Conservation (phyloP, 305 asterid species). For the Solanum hybrid region DNA sequence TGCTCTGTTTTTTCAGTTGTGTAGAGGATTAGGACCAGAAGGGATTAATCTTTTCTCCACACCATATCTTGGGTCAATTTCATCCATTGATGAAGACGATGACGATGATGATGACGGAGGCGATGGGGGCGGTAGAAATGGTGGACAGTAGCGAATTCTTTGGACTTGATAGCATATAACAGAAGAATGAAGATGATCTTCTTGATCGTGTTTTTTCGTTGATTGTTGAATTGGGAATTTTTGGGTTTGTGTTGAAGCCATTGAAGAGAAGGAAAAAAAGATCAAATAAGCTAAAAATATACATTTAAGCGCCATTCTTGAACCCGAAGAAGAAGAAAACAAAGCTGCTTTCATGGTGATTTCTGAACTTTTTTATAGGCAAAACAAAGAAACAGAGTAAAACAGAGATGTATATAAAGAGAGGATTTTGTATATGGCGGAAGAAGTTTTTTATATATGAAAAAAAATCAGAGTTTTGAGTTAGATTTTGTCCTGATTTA, state of each 20-base stretch:
- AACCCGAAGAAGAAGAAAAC: constrained; percentile 8
- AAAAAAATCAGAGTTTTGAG: no score
- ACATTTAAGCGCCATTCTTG: neutral
- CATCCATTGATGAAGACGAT: constrained; percentile 9
- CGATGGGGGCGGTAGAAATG: constrained; percentile 21
- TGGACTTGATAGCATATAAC: constrained; percentile 32
- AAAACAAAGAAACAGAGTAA: neutral
- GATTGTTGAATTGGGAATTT: constrained; percentile 1
- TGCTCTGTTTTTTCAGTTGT: constrained; percentile 32
- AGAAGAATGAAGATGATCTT: constrained; percentile 17
- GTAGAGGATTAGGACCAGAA: constrained; percentile 85
- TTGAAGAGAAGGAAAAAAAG: neutral
- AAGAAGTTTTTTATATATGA: no score
- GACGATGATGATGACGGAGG: constrained; percentile 5
- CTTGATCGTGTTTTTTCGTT: neutral
- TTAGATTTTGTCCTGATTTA: no score
- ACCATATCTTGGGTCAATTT: constrained; percentile 76
- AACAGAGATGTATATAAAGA: neutral
- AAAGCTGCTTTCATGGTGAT: constrained; percentile 19
- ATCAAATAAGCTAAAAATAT: neutral
- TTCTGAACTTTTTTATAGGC: neutral
- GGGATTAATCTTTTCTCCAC: constrained; percentile 76
- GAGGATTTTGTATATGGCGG: neutral
- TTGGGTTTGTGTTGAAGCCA: constrained; percentile 8
- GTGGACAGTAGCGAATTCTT: constrained; percentile 44